phyloP scores from a whole-genome alignment of 2,329 filamentous ascomycete genomes.

The Colletotrichum horii region DNA sequence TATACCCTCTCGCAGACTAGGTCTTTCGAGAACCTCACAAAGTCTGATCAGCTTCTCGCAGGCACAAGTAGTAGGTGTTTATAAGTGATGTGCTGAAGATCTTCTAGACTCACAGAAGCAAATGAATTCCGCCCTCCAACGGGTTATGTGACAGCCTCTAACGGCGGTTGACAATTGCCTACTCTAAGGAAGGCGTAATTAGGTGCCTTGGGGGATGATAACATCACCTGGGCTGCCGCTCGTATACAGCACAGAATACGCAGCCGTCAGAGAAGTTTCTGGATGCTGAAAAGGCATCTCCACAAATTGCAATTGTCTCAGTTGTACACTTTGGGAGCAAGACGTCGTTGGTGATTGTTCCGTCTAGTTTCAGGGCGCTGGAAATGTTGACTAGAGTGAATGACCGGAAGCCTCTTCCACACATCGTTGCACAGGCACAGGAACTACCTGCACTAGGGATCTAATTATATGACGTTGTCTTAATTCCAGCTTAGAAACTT shows the following conservation, averaged over 20 bases:
- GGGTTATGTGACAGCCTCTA: too few relatives aligned
- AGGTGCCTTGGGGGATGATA: accelerated
- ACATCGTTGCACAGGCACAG: not conserved
- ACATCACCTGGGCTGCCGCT: accelerated
- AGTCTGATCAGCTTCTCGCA: not conserved
- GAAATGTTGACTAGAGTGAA: not conserved
- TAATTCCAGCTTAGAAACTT: accelerated
- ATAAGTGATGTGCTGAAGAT: not conserved
- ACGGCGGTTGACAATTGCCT: too few relatives aligned
- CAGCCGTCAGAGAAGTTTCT: not conserved
- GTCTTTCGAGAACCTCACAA: not conserved
- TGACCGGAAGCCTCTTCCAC: too few relatives aligned
- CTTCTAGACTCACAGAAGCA: not conserved
- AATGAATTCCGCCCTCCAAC: too few relatives aligned
- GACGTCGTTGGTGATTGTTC: not conserved
- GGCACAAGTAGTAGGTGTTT: accelerated
- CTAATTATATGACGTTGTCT: accelerated
- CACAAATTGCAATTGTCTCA: accelerated
- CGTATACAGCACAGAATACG: accelerated
- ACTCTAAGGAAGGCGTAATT: too few relatives aligned
- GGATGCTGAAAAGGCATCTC: accelerated
- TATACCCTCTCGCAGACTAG: not conserved
- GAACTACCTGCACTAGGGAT: not conserved
- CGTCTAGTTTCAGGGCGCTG: not conserved
- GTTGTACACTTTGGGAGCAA: not conserved